Evolutionary conservation across 2,329 filamentous ascomycete genomes (phyloP), one percentile per base, ranked within the genome.

Genomic region (Nannizziopsis arthrosporioides): DNA sequence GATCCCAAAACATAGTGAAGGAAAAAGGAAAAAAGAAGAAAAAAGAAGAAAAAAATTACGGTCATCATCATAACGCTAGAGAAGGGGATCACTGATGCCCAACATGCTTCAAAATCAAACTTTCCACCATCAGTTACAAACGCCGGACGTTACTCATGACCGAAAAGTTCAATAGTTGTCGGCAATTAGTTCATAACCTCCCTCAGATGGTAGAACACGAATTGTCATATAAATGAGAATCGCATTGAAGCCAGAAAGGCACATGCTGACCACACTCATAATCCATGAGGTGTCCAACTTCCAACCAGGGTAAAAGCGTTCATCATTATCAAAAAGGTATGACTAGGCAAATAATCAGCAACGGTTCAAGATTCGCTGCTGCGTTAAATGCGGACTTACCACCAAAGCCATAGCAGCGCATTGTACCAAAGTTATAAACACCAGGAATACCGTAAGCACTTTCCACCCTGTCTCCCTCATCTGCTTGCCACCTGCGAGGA

Each of bases 381-480:
- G 14, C 31, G 18, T n/a, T 31, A 31, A 37, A 12, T 38, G 17
- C 14, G 36, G 42, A 75, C 85, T 63, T 72, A 93, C 87, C 71
- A 94, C 84, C 58, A 94, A 76, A 42, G 80, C 81, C 76, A 93
- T 88, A 42, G 80, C 77, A n/a, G 75, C 77, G 54, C 85, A 78
- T 67, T 94, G 80, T 14, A 85, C 73, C n/a, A 76, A 63, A 1
- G 78, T 80, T 17, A 84, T 80, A 34, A 83, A 60, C 0, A 75
- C 63, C 51, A 94, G 67, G 56, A 94, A 68, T 30, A 75, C 71
- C 39, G 74, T 74, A 42, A 93, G 69, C 37, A 93, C 68, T 59
- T 81, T 82, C 89, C 89, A 96, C 12, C 90, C 89, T 12, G 74
- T 76, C 64, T 88, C 84, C 48, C 90, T 75, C 68, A 84, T 82